These are phyloP conservation scores for Letharia lupina DNA, from an alignment of 495 filamentous ascomycete genomes.

Conservation along the genomic window DNA sequence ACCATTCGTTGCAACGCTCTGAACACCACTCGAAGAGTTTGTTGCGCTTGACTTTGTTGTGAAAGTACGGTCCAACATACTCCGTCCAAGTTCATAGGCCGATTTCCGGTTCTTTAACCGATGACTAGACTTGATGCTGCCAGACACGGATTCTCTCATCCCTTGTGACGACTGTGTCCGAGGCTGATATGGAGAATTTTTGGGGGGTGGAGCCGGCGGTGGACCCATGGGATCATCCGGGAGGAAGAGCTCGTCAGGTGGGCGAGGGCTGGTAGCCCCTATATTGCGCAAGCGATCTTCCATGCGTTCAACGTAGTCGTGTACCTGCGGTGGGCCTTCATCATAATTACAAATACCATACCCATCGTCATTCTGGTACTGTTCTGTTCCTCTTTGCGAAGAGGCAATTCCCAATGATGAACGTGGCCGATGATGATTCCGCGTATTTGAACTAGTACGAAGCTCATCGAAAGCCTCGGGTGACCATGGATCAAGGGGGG, in stretches of 20 bases:
- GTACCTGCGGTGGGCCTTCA: constrained; percentile 59
- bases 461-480: constrained; percentile 75
- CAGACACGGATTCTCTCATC: constrained; percentile 22
- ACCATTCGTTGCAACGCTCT: constrained; percentile 62
- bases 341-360: constrained; percentile 47
- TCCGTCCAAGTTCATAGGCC: constrained; percentile 68
- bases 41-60: constrained; percentile 84
- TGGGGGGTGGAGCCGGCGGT: constrained; percentile 37
- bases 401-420: constrained; percentile 60
- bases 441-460: constrained; percentile 31
- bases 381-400: constrained; percentile 14
- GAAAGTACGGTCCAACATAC: constrained; percentile 62
- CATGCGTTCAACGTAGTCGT: constrained; percentile 83
- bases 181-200: constrained; percentile 35
- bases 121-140: constrained; percentile 30
- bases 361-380: background rate
- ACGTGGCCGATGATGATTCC: constrained; percentile 45
- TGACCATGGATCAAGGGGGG: constrained; percentile 73
- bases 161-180: constrained; percentile 41
- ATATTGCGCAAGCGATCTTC: constrained; percentile 68
- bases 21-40: constrained; percentile 57
- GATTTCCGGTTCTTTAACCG: constrained; percentile 60
- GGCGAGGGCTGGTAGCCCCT: constrained; percentile 50
- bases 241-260: constrained; percentile 33
- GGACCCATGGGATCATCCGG: constrained; percentile 26